Evolutionary conservation across 352 stramenopile genomes (phyloP).

Genomic region (Phytopythium mirpurense): DNA sequence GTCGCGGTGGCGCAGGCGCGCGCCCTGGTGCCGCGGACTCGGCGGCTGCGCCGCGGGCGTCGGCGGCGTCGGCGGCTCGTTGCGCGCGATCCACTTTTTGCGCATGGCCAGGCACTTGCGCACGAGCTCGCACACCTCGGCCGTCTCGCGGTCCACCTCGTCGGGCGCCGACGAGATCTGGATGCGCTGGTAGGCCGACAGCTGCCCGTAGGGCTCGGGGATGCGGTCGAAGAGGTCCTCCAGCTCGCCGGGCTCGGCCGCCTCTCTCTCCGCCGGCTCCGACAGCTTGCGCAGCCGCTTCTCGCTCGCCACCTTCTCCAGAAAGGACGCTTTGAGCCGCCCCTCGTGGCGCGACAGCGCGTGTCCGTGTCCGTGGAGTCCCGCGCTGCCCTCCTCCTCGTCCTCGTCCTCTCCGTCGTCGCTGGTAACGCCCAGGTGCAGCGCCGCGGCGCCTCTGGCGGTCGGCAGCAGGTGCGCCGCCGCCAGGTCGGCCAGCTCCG

Average conservation of each 20-base stretch:
- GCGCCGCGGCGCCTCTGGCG: conserved; percentile 3
- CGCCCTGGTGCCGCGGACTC: conserved; percentile 30
- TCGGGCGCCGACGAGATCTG: conserved; percentile 63
- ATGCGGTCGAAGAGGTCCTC: conserved; percentile 74
- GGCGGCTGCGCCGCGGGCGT: conserved; percentile 12
- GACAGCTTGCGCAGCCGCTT: conserved; percentile 62
- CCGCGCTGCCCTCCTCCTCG: conserved; percentile 28
- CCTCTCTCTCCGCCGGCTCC: conserved; percentile 21
- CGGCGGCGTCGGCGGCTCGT: conserved; percentile 22
- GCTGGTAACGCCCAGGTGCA: conserved; percentile 2
- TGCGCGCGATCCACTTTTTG: conserved; percentile 66
- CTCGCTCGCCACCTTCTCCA: conserved; percentile 71
- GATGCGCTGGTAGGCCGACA: conserved; percentile 71
- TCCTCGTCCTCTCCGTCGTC: conserved; percentile 22
- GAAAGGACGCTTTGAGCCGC: conserved; percentile 65
- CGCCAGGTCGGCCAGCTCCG: conserved; percentile 6
- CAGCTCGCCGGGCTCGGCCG: conserved; percentile 21
- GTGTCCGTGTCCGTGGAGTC: conserved; percentile 3
- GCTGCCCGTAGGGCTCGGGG: conserved; percentile 71
- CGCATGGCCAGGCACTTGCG: conserved; percentile 67
- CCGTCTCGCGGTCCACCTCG: conserved; percentile 68
- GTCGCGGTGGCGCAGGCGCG: conserved; percentile 56
- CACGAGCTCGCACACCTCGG: conserved; percentile 73
- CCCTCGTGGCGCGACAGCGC: conserved; percentile 49
- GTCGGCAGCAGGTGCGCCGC: conserved; percentile 15